Evolutionary conservation across 106 monocot species (phyloP).

Genomic region (Agapanthus africanus): DNA sequence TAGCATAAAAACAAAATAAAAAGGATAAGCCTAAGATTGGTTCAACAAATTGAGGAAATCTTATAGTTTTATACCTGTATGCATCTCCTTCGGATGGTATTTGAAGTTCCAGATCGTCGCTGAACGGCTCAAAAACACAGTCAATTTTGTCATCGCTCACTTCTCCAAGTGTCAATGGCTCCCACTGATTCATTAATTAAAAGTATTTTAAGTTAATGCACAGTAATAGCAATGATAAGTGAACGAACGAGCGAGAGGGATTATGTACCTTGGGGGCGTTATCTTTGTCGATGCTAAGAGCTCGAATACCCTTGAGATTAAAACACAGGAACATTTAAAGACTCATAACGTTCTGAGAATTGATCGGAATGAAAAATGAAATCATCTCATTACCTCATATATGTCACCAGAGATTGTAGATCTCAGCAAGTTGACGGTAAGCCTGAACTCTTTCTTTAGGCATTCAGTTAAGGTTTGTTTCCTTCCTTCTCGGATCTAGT

Average conservation of each 20-base stretch:
- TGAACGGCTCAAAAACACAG: slow-evolving; percentile 49
- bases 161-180: slow-evolving; percentile 36
- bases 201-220: not conserved
- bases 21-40: not conserved
- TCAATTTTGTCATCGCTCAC: slow-evolving; percentile 46
- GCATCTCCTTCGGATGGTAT: slow-evolving; percentile 34
- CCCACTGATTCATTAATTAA: slow-evolving; percentile 34
- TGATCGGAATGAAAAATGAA: not conserved
- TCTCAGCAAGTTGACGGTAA: slow-evolving; percentile 66
- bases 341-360: not conserved
- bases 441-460: slow-evolving; percentile 84
- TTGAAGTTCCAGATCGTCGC: slow-evolving; percentile 42
- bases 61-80: slow-evolving; percentile 43
- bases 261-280: slow-evolving; percentile 76
- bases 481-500: slow-evolving; percentile 70
- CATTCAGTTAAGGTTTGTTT: slow-evolving; percentile 58
- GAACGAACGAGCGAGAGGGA: not conserved
- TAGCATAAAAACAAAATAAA: not conserved
- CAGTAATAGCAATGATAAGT: not conserved
- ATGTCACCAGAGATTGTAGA: slow-evolving; percentile 62
- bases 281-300: slow-evolving; percentile 84
- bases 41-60: not conserved
- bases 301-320: slow-evolving; percentile 64
- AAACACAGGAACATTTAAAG: not conserved
- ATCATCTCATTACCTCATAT: slow-evolving; percentile 56